phyloP scores from a whole-genome alignment of 2,329 filamentous ascomycete genomes.

The Plenodomus tracheiphilus region DNA sequence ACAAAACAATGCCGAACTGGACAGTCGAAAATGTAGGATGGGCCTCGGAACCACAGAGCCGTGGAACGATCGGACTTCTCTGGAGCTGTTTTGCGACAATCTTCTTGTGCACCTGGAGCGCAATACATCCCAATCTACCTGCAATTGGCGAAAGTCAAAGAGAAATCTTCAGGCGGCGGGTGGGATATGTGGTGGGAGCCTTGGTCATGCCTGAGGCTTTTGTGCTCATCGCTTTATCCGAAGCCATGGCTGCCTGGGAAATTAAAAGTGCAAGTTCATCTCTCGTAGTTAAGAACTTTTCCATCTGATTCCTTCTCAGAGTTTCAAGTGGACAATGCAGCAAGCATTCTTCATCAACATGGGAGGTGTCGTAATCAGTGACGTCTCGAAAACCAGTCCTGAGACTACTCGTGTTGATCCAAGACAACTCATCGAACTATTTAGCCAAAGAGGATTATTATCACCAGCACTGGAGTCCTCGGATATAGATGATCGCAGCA shows the following conservation, averaged over 20 bases:
- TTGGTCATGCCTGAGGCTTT: slow-evolving; percentile 10
- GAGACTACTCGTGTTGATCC: background rate
- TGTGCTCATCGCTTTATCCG: background rate
- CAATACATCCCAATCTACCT: slow-evolving; percentile 37
- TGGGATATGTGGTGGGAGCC: background rate
- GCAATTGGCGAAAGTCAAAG: background rate
- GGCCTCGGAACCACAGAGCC: slow-evolving; percentile 17
- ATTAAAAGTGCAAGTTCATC: background rate
- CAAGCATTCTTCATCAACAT: slow-evolving; percentile 14
- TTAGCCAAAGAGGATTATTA: background rate
- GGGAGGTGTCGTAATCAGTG: slow-evolving; percentile 9
- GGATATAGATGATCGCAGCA: slow-evolving; percentile 18
- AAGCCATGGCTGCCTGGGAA: background rate
- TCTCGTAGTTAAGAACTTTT: too few relatives aligned
- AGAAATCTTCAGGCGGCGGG: background rate
- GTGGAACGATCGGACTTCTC: slow-evolving; percentile 39
- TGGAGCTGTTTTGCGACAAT: slow-evolving; percentile 38
- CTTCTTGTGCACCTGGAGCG: slow-evolving; percentile 39
- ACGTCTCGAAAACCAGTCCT: background rate
- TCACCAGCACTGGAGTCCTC: background rate
- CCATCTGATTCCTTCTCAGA: too few relatives aligned
- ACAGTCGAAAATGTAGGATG: slow-evolving; percentile 11
- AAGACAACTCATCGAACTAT: background rate
- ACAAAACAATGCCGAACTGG: background rate
- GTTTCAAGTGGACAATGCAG: slow-evolving; percentile 7